Evolutionary conservation across 805 yeast species (phyloP).

Genomic region (Phaffomyces opuntiae): DNA sequence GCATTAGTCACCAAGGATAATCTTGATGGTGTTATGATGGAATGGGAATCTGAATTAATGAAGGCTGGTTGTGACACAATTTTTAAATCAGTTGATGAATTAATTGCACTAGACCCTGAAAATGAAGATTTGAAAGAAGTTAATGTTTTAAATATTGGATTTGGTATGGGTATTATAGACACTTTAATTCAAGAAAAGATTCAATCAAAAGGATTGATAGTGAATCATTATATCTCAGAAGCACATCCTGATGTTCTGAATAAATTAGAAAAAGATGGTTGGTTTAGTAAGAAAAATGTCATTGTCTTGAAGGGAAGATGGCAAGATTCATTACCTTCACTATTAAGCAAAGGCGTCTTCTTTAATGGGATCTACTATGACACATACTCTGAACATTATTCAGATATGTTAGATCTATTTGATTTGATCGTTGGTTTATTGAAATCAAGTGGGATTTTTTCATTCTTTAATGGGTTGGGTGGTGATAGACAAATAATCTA

Average conservation of each 20-base stretch:
- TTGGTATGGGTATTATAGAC: slow-evolving; percentile 97
- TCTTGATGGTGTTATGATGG: slow-evolving; percentile 95
- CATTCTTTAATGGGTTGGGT: slow-evolving; percentile 89
- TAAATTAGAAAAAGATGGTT: slow-evolving; percentile 66
- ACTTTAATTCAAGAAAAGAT: slow-evolving; percentile 51
- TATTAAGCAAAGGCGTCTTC: slow-evolving; percentile 59
- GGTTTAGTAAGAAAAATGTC: slow-evolving; percentile 72
- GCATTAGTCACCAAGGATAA: slow-evolving; percentile 67
- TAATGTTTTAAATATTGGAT: slow-evolving; percentile 76
- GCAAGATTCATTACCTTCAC: slow-evolving; percentile 72
- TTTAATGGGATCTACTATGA: slow-evolving; percentile 92
- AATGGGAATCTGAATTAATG: slow-evolving; percentile 88
- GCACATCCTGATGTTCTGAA: slow-evolving; percentile 88
- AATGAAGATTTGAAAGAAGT: slow-evolving; percentile 30
- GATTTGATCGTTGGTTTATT: slow-evolving; percentile 77
- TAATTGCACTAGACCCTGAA: not conserved
- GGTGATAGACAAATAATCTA: slow-evolving; percentile 70
- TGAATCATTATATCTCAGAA: slow-evolving; percentile 76
- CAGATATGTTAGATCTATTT: slow-evolving; percentile 79
- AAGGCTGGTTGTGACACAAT: slow-evolving; percentile 68
- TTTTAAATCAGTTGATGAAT: slow-evolving; percentile 37
- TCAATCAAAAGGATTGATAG: slow-evolving; percentile 34
- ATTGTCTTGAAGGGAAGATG: slow-evolving; percentile 81
- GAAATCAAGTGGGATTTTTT: slow-evolving; percentile 76
- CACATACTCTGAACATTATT: slow-evolving; percentile 88